A percentile compares a stretch with the other conserved stretches of the same genome.
These are phyloP conservation scores for Sanguinoderma infundibulare DNA, from an alignment of 1,284 basidiomycete species.

Conservation along the genomic window DNA sequence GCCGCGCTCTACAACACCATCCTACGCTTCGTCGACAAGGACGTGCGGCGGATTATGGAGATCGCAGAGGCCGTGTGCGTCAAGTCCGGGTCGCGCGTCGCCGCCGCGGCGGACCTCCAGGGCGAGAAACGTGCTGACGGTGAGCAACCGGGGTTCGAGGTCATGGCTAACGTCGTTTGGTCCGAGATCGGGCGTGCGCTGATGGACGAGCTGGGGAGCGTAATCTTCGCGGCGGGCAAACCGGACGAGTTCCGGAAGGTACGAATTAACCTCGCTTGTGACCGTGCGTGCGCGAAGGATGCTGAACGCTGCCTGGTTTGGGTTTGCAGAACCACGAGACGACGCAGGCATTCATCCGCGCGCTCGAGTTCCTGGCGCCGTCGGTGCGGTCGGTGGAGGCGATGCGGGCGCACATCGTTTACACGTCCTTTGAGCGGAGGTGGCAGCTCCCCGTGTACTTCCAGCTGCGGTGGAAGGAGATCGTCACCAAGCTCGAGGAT, in stretches of 20 bases:
- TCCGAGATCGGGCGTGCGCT: constrained; percentile 80
- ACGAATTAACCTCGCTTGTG: constrained; percentile 23
- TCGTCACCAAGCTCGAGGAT: constrained; percentile 79
- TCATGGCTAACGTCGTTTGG: constrained; percentile 90
- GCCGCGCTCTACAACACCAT: constrained; percentile 81
- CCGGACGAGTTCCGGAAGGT: constrained; percentile 91
- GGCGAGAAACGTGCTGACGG: constrained; percentile 13
- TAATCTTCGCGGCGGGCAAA: constrained; percentile 90
- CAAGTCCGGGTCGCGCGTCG: constrained; percentile 42
- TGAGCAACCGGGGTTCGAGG: constrained; percentile 62
- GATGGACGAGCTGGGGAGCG: constrained; percentile 80
- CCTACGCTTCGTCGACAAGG: constrained; percentile 78
- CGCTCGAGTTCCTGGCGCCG: constrained; percentile 83
- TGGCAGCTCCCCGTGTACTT: constrained; percentile 99
- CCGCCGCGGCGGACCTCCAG: constrained; percentile 5
- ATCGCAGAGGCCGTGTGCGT: constrained; percentile 71
- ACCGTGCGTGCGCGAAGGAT: background rate
- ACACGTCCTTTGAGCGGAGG: constrained; percentile 75
- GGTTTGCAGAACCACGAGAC: constrained; percentile 75
- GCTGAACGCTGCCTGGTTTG: background rate
- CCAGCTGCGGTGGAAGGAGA: constrained; percentile 97
- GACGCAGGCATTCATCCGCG: constrained; percentile 84
- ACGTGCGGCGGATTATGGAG: constrained; percentile 75
- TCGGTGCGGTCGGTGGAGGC: constrained; percentile 69
- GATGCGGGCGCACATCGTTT: constrained; percentile 77